Evolutionary conservation across 164 flowering plant species (phyloP), one percentile per base, ranked within the genome.

Genomic region (Dillenia turbinata): DNA sequence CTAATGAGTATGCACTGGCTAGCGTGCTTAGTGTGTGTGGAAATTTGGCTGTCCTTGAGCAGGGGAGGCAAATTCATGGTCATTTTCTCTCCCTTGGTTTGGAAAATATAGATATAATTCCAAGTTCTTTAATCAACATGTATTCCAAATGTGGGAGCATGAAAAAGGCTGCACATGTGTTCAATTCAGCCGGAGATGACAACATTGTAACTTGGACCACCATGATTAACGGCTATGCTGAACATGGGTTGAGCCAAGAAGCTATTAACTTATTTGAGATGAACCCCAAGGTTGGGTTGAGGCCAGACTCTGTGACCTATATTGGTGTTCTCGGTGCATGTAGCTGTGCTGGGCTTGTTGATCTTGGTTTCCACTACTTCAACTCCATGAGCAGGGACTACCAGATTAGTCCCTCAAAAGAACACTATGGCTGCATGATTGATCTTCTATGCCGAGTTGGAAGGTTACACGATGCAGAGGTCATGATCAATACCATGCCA

Each of bases 151-250:
- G 98, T 66, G 96, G 96, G 57, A 81, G 86, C 77, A 77, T 90
- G 40, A 62, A 58, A 52, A 90, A 85, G 57, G 95, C 96, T 49
- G 75, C 73, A 47, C 65, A 59, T 66, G 70, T 84, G 26, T 92
- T 90, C 64, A 64, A 76, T 54, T 57, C 63, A 2, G 66, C 68
- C 48, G 63, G 45, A 50, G 54, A 52, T 66, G 73, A 71, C 54
- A 85, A 88, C 72, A 71, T 88, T 47, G 81, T 92, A 9, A 82
- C 91, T 12, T 92, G 92, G 95, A 92, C 98, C 12, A 86, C 96
- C 69, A 92, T 88, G 96, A 86, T 92, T 45, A 82, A 80, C 71
- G 98, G 98, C 33, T 92, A 76, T 77, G 96, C 98, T 47, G 96
- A 88, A 64, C 98, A 92, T 76, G 98, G 98, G 2, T 65, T 63